Evolutionary conservation across 1,284 basidiomycete genomes (phyloP), one percentile per base, ranked within the genome.

Genomic region (Pulchroboletus neoregius): DNA sequence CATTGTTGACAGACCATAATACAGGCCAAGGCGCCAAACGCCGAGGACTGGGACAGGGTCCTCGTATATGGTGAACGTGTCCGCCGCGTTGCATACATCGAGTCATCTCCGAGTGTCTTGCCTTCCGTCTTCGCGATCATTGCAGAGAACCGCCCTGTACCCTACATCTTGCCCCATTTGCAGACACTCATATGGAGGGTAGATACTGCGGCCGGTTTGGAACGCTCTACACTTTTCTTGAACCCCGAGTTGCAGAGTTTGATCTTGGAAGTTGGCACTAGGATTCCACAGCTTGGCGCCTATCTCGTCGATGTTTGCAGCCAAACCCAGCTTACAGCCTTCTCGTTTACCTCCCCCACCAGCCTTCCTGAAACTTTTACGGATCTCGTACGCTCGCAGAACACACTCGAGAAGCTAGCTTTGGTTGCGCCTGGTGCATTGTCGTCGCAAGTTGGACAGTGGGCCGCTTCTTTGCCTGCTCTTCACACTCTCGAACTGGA

Each of bases 371-470:
- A 85, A 48, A 71, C 75, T 11, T 84, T 88, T 63, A 79, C 81
- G 33, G 78, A 82, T 43, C 71, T 83, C 47, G 67, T 88, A 39
- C 68, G 71, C 34, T 70, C 74, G 31, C 84, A 87, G 61, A 68
- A 74, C 48, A 68, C 63, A 4, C 66, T 89, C 34, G 81, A 85
- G 62, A 80, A 72, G 57, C 64, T 89, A 15, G 65, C 74, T 24
- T 71, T 89, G 27, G 75, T 82, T 33, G 85, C 84, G 24, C 86
- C 86, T 3, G 85, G 84, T 15, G 82, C 82, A 26, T 66, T 88
- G 26, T 74, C 81, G 0, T 67, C 84, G 22, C 72, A 71, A 39
- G 72, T 87, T n/a, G 86, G 87, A 34, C 75, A 75, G 50, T 88
- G 84, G 84, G 68, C 76, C 13, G 75, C 82, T 13, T 73, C 73